Base-by-base conservation (phyloP, 306 rosid species). In the Delonix regia region DNA sequence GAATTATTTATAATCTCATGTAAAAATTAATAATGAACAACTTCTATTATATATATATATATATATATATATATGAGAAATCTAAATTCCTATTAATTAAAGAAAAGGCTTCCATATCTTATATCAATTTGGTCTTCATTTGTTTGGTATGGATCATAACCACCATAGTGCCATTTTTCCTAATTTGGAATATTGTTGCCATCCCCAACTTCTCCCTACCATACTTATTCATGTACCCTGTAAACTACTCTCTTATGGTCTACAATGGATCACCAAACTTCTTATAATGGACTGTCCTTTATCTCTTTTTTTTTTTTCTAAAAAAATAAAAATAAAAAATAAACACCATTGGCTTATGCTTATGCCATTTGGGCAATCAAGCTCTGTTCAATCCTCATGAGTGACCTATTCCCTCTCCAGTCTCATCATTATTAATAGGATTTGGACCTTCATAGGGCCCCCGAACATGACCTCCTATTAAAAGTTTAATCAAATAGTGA, bases 281-380 rank as follows among this genome's bases (percentile, higher is more conserved):
- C 80, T 60, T 61, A 61, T 59, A 44, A 74, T 70, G 87, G 91
- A 90, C 89, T 87, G 85, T 83, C 56, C 60, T 81, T 80, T 81
- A 7, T 47, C 52, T 24, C 18, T 65, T 25, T 61, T 65, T 64
- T 65, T 65, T 21, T n/a, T n/a, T n/a, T 49, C 18, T 2, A 47
- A 2, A 47, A 47, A 2, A 47, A 47, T 39, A 1, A 39, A 39
- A 3, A 3, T n/a, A n/a, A n/a, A n/a, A n/a, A 76, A 71, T 76
- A 34, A 65, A 73, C 77, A 61, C 33, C 47, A 78, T 78, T 71
- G 82, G 74, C 73, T 78, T 75, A 71, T 79, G 75, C 64, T 75
- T 30, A 18, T 75, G 63, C 49, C 74, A 41, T 53, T 78, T 55
- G 79, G 78, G 28, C 39, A 69, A 70, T n/a, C n/a, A n/a, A n/a